Evolutionary conservation across 257 asterid species (phyloP).

Genomic region (Henckelia pumila): DNA sequence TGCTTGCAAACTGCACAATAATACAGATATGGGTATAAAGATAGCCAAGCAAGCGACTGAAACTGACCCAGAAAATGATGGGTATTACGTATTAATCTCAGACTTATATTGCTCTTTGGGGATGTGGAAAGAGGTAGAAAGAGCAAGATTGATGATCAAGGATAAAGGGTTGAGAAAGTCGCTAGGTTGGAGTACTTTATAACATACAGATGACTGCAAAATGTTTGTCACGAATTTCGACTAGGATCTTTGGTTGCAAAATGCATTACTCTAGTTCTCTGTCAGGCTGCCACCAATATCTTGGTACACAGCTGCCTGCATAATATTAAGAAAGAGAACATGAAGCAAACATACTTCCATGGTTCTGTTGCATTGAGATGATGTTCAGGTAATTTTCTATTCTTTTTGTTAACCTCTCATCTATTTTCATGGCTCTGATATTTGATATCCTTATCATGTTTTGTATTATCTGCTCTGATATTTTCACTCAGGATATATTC

Average conservation of each 20-base stretch:
- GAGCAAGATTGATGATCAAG: constrained; percentile 53
- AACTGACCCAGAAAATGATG: constrained; percentile 77
- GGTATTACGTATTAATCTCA: constrained; percentile 58
- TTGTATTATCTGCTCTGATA: neutral
- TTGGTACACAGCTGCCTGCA: constrained; percentile 4
- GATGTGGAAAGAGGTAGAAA: constrained; percentile 70
- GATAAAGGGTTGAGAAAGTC: constrained; percentile 58
- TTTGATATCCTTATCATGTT: neutral
- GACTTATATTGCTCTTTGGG: constrained; percentile 66
- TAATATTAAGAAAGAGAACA: neutral
- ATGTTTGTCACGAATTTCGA: constrained; percentile 1
- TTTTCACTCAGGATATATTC: no score
- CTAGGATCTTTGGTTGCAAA: neutral
- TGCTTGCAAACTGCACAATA: constrained; percentile 64
- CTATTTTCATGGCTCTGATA: constrained; percentile 9
- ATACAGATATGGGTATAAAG: constrained; percentile 59
- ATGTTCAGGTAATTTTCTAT: constrained; percentile 11
- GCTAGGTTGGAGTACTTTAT: constrained; percentile 75
- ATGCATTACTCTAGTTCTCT: neutral
- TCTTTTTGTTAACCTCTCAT: neutral
- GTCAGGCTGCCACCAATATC: neutral
- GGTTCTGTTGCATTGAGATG: constrained; percentile 17
- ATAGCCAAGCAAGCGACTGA: constrained; percentile 73
- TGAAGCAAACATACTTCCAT: neutral
- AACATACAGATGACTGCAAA: constrained; percentile 19